A percentile compares a stretch with the other conserved stretches of the same genome.
These are phyloP conservation scores for Aspergillus kassunensis DNA, from an alignment of 495 filamentous ascomycete species.

Conservation along the genomic window DNA sequence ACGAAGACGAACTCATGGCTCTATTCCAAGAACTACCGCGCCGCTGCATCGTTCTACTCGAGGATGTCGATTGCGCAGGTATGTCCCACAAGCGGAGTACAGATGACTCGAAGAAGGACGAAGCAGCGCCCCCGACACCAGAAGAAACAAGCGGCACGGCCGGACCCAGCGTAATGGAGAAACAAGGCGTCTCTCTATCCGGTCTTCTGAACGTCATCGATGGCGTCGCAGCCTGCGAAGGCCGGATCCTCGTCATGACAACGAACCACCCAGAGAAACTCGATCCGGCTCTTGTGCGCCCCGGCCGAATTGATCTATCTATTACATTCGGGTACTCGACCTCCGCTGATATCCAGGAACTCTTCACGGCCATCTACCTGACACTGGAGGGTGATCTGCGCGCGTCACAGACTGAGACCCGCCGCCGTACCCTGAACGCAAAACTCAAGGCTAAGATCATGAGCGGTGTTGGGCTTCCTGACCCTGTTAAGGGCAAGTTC, in stretches of 20 bases:
- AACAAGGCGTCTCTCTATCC: constrained; percentile 56
- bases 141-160: not conserved
- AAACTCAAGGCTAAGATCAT: not conserved
- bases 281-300: constrained; percentile 70
- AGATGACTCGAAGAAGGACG: not conserved
- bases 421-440: not conserved
- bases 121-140: too few relatives aligned
- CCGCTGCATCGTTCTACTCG: constrained; percentile 45
- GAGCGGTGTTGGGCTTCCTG: not conserved
- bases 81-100: constrained; percentile 53
- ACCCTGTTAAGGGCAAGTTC: not conserved
- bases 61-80: constrained; percentile 47
- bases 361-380: constrained; percentile 71
- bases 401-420: not conserved
- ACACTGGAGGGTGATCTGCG: constrained; percentile 27
- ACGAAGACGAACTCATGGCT: constrained; percentile 64
- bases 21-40: constrained; percentile 59
- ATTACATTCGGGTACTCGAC: constrained; percentile 66
- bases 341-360: constrained; percentile 54
- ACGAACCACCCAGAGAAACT: constrained; percentile 76
- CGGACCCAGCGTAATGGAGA: constrained; percentile 4
- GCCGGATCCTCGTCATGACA: constrained; percentile 78
- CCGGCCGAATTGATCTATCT: constrained; percentile 73
- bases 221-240: constrained; percentile 73
- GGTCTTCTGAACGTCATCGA: constrained; percentile 77